phyloP scores from a whole-genome alignment of 495 filamentous ascomycete genomes.

The Clavariopsis aquatica region DNA sequence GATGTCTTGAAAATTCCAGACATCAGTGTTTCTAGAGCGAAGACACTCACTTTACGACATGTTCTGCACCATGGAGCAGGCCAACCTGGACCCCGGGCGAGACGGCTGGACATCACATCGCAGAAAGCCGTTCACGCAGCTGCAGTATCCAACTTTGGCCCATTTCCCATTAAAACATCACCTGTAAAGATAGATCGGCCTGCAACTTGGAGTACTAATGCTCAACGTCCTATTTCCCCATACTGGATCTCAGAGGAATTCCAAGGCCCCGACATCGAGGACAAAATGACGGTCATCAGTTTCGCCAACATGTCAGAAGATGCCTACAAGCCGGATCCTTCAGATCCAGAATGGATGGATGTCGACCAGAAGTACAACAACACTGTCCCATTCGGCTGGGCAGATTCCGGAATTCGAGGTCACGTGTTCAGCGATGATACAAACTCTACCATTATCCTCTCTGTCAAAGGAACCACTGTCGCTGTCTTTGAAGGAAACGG shows the following conservation, averaged over 20 bases:
- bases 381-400: conserved; percentile 30
- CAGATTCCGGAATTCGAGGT: conserved; percentile 29
- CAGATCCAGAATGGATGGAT: conserved; percentile 30
- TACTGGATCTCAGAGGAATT: conserved; percentile 24
- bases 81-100: conserved; percentile 1
- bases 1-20: conserved; percentile 1
- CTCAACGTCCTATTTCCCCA: conserved; percentile 13
- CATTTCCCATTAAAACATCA: conserved; percentile 17
- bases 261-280: conserved; percentile 22
- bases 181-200: conserved; percentile 23
- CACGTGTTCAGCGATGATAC: conserved; percentile 31
- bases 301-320: conserved; percentile 34
- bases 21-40: neutral
- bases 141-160: neutral
- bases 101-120: conserved; percentile 6
- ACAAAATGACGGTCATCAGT: conserved; percentile 25
- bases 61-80: conserved; percentile 14
- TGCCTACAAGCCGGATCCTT: conserved; percentile 27
- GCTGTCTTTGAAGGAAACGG: conserved; percentile 26
- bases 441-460: conserved; percentile 28
- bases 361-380: conserved; percentile 25
- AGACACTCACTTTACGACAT: neutral
- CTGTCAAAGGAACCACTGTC: conserved; percentile 32
- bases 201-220: neutral
- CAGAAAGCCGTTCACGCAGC: neutral